Percentiles rank a stretch among this genome's conserved stretches.
phyloP scores from a whole-genome alignment of 2,329 filamentous ascomycete genomes.

The Whalleya microplaca region DNA sequence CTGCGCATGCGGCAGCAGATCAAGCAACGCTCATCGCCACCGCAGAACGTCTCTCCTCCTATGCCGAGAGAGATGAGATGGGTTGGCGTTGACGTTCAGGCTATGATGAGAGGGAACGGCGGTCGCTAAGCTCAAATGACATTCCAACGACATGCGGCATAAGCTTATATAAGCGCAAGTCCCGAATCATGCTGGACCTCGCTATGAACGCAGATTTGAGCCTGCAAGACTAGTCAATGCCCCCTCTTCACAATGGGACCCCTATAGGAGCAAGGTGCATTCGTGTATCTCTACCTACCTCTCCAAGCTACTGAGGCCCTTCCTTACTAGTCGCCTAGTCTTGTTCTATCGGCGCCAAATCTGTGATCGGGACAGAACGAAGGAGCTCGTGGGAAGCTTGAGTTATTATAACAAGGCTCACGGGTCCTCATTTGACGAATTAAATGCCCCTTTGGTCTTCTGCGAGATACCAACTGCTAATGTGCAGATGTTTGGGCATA shows the following conservation, averaged over 20 bases:
- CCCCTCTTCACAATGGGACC: too few relatives aligned
- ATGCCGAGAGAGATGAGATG: slow-evolving; percentile 45
- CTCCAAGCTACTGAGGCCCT: too few relatives aligned
- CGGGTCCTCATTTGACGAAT: neutral
- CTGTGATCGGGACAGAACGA: neutral
- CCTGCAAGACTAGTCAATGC: too few relatives aligned
- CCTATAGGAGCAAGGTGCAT: too few relatives aligned
- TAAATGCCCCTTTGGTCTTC: neutral
- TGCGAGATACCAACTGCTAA: neutral
- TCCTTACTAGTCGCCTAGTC: too few relatives aligned
- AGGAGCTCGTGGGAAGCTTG: neutral
- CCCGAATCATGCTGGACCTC: too few relatives aligned
- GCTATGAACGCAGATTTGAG: too few relatives aligned
- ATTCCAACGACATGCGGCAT: neutral
- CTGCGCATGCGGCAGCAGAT: slow-evolving; percentile 46
- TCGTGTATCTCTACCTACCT: too few relatives aligned
- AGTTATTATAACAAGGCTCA: neutral
- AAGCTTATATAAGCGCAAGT: too few relatives aligned
- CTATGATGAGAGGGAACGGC: slow-evolving; percentile 44
- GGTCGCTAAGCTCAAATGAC: slow-evolving; percentile 16
- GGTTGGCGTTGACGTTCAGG: slow-evolving; percentile 49
- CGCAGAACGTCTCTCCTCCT: slow-evolving; percentile 32
- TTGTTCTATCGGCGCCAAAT: too few relatives aligned
- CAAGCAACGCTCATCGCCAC: slow-evolving; percentile 39
- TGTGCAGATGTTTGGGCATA: neutral